phyloP scores from a whole-genome alignment of 495 filamentous ascomycete species.

The Echria macrotheca region DNA sequence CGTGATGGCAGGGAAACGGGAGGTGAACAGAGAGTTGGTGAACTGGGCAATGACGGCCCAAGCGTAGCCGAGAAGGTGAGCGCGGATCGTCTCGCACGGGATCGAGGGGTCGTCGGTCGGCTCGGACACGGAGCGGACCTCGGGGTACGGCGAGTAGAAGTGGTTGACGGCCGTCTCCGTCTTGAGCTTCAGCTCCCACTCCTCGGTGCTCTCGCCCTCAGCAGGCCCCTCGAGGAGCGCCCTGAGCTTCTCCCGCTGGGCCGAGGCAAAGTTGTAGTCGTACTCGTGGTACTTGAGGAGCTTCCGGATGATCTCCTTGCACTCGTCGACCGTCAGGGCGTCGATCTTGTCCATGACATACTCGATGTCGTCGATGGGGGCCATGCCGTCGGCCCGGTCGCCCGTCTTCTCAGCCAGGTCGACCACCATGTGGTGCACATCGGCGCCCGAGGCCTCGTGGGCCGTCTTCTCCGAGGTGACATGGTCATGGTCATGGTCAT shows the following conservation, averaged over 20 bases:
- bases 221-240: background rate
- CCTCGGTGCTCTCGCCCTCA: background rate
- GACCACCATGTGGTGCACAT: too few relatives aligned
- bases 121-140: constrained; percentile 32
- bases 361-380: background rate
- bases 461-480: too few relatives aligned
- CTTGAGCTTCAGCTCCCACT: constrained; percentile 3
- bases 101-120: constrained; percentile 21
- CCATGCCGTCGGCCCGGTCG: background rate
- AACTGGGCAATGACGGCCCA: constrained; percentile 22
- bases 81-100: constrained; percentile 21
- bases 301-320: background rate
- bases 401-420: background rate
- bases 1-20: constrained; percentile 18
- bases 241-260: background rate
- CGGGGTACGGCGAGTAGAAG: constrained; percentile 34
- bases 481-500: too few relatives aligned
- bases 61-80: constrained; percentile 22
- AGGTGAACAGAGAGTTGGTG: constrained; percentile 26
- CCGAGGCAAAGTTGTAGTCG: constrained; percentile 3
- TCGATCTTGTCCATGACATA: background rate
- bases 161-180: constrained; percentile 12
- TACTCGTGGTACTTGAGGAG: constrained; percentile 5
- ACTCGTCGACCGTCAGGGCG: constrained; percentile 1
- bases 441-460: too few relatives aligned